Base-by-base conservation (phyloP, 148 eudicot genomes). In the Camellia lanceoleosa region DNA sequence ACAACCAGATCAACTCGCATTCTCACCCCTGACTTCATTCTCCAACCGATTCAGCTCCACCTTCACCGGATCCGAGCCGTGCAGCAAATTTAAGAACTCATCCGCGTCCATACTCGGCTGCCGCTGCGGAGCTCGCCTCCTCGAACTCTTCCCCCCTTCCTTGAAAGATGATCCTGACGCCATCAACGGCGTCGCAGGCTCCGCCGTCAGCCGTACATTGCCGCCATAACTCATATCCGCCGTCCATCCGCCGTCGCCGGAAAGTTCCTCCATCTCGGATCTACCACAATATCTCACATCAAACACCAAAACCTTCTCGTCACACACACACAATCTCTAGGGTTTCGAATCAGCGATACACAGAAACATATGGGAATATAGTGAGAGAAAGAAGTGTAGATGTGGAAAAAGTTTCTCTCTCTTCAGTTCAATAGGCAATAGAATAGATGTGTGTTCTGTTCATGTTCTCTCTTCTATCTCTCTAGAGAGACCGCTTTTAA, bases 51-150 rank as follows among this genome's bases (percentile, higher is more conserved):
- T 95, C 20, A 95, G 91, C 90, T 95, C 99, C 64, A 95, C 73
- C 83, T 89, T 93, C 79, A 95, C 95, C 90, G 99, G 99, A 95
- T 95, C 99, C 90, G 99, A 95, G 9, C 97, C 99, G 75, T 95
- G 99, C 42, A 95, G 97, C 82, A 90, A 73, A 73, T 86, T 93
- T 19, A 95, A 63, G 80, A 92, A 92, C 77, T 95, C 99, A 49
- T 95, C 99, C 5, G 94, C 87, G 67, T 95, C 99, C 65, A 93
- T 69, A 69, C 98, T 95, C 16, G 97, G 95, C 70, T 5, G 70
- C 73, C 96, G 81, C 46, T 88, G 66, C n/a, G 90, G 84, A 12
- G 85, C 85, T 38, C 94, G 83, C 80, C 96, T 68, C 75, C 97
- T 85, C 23, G 93, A 85, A 30, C 84, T 83, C 75, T 83, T 86